Evolutionary conservation across 805 yeast genomes (phyloP).

Genomic region (Candida saitoana): DNA sequence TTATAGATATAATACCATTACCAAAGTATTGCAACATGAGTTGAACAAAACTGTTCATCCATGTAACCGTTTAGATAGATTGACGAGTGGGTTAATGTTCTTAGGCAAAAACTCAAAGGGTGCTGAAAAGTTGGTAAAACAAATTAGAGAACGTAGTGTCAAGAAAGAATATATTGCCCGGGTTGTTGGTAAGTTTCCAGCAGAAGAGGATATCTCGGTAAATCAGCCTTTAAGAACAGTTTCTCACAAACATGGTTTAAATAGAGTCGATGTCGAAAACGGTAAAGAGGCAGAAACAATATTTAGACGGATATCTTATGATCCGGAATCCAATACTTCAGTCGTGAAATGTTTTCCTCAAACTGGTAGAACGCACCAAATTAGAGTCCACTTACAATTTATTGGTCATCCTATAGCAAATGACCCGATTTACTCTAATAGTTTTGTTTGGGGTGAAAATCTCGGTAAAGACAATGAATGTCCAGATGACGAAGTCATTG

Average conservation of each 20-base stretch:
- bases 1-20: constrained; percentile 68
- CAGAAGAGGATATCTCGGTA: constrained; percentile 42
- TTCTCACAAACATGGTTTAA: constrained; percentile 71
- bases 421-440: constrained; percentile 77
- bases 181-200: constrained; percentile 83
- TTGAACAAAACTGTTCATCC: constrained; percentile 61
- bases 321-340: constrained; percentile 51
- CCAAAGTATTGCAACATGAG: constrained; percentile 73
- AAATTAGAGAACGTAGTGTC: constrained; percentile 68
- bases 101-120: constrained; percentile 77
- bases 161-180: constrained; percentile 81
- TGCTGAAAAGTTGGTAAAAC: constrained; percentile 72
- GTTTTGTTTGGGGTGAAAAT: constrained; percentile 70
- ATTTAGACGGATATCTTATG: constrained; percentile 65
- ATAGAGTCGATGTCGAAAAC: constrained; percentile 43
- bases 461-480: constrained; percentile 63
- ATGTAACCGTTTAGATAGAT: constrained; percentile 82
- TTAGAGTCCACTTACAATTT: constrained; percentile 85
- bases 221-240: constrained; percentile 66
- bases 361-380: constrained; percentile 95
- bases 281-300: constrained; percentile 73
- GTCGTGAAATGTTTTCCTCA: constrained; percentile 80
- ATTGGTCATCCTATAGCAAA: constrained; percentile 48
- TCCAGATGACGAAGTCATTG: constrained; percentile 45
- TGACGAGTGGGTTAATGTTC: constrained; percentile 93